These are phyloP conservation scores for Halenospora varia DNA, from an alignment of 495 filamentous ascomycete species.

Conservation along the genomic window DNA sequence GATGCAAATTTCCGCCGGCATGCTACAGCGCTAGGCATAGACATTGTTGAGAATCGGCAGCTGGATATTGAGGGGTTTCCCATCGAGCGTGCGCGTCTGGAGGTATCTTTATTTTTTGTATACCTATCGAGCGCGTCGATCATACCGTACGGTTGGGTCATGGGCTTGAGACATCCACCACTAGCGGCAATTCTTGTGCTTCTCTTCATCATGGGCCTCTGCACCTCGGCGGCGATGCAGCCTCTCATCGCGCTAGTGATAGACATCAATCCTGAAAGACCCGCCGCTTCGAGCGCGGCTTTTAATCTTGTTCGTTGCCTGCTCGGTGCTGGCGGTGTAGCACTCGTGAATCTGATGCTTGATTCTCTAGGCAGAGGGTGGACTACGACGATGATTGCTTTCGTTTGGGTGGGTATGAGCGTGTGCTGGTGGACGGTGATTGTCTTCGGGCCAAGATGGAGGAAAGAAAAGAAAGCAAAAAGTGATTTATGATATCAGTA, in stretches of 20 bases:
- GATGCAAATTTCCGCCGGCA: slow-evolving; percentile 48
- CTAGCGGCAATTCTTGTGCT: neutral
- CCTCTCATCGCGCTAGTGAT: slow-evolving; percentile 28
- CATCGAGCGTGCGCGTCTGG: slow-evolving; percentile 57
- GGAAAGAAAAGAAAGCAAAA: neutral
- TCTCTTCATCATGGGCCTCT: neutral
- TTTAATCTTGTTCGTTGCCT: slow-evolving; percentile 60
- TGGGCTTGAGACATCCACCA: slow-evolving; percentile 24
- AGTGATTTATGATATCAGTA: too few relatives aligned
- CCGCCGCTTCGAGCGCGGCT: slow-evolving; percentile 55
- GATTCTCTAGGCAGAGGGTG: slow-evolving; percentile 56
- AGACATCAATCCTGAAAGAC: slow-evolving; percentile 24
- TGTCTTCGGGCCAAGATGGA: neutral
- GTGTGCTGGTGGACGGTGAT: neutral
- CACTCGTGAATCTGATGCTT: slow-evolving; percentile 55
- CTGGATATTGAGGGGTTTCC: slow-evolving; percentile 51
- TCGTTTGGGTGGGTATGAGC: neutral
- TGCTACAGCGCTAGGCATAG: slow-evolving; percentile 36
- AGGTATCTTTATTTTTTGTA: slow-evolving; percentile 50
- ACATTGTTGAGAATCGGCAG: slow-evolving; percentile 39
- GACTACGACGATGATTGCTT: slow-evolving; percentile 58
- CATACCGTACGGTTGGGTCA: slow-evolving; percentile 52
- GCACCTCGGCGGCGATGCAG: too few relatives aligned
- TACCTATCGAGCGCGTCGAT: slow-evolving; percentile 33
- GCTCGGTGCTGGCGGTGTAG: slow-evolving; percentile 59